Conservation (phyloP, 306 rosid genomes). For the Glycine soja region DNA sequence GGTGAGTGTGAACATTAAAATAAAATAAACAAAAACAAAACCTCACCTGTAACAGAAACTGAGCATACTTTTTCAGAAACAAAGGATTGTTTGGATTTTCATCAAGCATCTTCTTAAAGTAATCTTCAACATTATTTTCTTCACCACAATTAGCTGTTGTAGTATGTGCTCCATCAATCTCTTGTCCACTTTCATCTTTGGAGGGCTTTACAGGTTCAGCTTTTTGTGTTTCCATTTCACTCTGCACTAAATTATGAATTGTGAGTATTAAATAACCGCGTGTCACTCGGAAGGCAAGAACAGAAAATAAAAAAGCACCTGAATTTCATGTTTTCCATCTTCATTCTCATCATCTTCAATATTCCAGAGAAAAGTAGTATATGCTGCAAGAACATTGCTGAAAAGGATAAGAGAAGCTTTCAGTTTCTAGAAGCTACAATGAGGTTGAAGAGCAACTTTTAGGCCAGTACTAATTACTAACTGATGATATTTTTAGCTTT, state of each 20-base stretch:
- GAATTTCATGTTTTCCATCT: conserved; percentile 45
- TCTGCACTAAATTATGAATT: conserved; percentile 53
- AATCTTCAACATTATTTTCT: conserved; percentile 49
- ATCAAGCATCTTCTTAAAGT: conserved; percentile 64
- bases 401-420: conserved; percentile 42
- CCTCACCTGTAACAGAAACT: conserved; percentile 75
- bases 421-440: conserved; percentile 26
- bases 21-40: neutral
- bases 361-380: conserved; percentile 89
- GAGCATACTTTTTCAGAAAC: conserved; percentile 77
- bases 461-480: conserved; percentile 29
- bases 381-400: conserved; percentile 85
- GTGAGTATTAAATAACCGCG: conserved; percentile 37
- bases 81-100: conserved; percentile 65
- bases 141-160: conserved; percentile 36
- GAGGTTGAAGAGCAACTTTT: conserved; percentile 25
- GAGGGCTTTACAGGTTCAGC: conserved; percentile 38
- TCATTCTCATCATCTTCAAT: conserved; percentile 55
- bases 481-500: conserved; percentile 5
- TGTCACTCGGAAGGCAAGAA: conserved; percentile 20
- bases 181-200: conserved; percentile 40
- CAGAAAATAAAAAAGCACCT: conserved; percentile 52
- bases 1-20: neutral
- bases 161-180: conserved; percentile 46
- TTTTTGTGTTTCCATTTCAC: conserved; percentile 42